phyloP scores from a whole-genome alignment of 2,329 filamentous ascomycete genomes.

The Mycosphaerella sp. region DNA sequence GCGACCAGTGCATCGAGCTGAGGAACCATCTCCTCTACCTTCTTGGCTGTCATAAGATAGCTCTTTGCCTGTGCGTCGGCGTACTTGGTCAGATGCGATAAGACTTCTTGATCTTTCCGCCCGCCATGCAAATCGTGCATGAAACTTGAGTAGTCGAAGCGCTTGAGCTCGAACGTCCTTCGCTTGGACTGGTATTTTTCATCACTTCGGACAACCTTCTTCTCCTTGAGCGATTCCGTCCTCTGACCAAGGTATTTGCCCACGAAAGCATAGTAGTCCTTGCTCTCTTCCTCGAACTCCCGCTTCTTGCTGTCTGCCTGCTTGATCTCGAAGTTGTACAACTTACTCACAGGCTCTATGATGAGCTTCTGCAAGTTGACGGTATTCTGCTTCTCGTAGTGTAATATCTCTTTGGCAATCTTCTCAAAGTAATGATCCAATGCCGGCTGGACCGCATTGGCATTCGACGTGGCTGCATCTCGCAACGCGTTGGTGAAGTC shows the following conservation, averaged over 20 bases:
- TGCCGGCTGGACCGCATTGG: conserved; percentile 93
- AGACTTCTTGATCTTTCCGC: conserved; percentile 94
- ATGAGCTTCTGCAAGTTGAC: conserved; percentile 82
- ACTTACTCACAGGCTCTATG: conserved; percentile 84
- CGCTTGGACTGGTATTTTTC: conserved; percentile 93
- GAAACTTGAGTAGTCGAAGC: conserved; percentile 98
- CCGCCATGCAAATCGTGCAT: conserved; percentile 99
- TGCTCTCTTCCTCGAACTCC: conserved; percentile 97
- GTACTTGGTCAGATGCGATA: conserved; percentile 90
- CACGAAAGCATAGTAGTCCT: conserved; percentile 95
- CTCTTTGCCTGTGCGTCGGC: conserved; percentile 82
- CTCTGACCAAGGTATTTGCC: conserved; percentile 93
- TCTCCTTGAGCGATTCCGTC: conserved; percentile 92
- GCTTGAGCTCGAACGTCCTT: conserved; percentile 90
- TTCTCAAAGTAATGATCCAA: conserved; percentile 98
- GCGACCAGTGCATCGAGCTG: conserved; percentile 81
- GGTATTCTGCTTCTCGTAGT: conserved; percentile 80
- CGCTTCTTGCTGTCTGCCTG: conserved; percentile 94
- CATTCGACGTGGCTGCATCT: conserved; percentile 84
- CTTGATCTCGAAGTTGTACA: conserved; percentile 96
- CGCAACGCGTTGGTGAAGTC: conserved; percentile 79
- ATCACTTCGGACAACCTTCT: conserved; percentile 91
- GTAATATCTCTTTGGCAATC: conserved; percentile 82
- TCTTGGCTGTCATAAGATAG: conserved; percentile 77
- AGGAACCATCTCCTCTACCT: conserved; percentile 77